Evolutionary conservation across 176 grass and related monocot genomes (phyloP).

Genomic region (Eragrostis curvula): DNA sequence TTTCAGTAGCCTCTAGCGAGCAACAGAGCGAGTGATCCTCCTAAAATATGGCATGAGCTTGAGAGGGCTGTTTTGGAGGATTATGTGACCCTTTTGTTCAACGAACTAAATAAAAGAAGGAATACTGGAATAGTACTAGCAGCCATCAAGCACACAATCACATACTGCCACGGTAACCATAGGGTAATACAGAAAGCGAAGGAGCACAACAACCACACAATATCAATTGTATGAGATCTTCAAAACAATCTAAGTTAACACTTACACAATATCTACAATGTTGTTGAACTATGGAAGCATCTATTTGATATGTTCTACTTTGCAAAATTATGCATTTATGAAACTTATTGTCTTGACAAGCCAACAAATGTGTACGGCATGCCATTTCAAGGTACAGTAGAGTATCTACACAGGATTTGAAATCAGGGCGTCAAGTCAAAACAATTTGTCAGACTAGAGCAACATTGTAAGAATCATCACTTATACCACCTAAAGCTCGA

Average conservation of each 20-base stretch:
- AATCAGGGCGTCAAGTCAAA: not conserved
- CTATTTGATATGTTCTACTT: too few relatives aligned
- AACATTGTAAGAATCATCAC: not conserved
- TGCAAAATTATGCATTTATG: too few relatives aligned
- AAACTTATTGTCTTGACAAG: too few relatives aligned
- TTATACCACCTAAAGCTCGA: not conserved
- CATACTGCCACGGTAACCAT: not conserved
- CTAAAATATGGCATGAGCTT: not conserved
- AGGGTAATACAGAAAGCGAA: not conserved
- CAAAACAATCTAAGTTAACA: not conserved
- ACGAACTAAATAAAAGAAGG: not conserved
- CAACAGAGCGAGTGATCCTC: not conserved
- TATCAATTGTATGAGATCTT: not conserved
- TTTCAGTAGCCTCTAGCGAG: not conserved
- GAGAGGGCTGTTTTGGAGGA: not conserved
- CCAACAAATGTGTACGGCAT: too few relatives aligned
- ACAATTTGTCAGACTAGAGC: not conserved
- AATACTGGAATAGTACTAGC: not conserved
- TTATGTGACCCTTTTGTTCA: not conserved
- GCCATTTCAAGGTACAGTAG: not conserved
- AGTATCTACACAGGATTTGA: not conserved
- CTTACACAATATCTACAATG: not conserved
- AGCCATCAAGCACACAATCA: not conserved
- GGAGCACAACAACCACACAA: not conserved
- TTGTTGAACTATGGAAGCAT: not conserved